Conservation (phyloP, 139 green algal genomes). For the Yamagishiella unicocca region DNA sequence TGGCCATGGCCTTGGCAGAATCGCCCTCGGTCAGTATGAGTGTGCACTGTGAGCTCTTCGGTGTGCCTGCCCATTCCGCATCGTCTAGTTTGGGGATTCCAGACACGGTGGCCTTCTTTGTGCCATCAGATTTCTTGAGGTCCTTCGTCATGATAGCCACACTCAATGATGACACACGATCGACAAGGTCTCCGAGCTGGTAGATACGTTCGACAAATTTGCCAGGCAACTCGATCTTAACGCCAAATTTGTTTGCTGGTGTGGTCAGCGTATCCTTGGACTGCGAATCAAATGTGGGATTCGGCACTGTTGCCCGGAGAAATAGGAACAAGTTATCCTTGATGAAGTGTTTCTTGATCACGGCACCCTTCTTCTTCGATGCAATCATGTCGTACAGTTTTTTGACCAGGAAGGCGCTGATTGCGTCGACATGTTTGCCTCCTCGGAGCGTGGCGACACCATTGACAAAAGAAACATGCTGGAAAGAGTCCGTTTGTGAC, state of each 20-base stretch:
- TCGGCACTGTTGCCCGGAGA: conserved; percentile 70
- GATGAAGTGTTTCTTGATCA: conserved; percentile 52
- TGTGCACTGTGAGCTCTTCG: conserved; percentile 68
- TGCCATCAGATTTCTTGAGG: conserved; percentile 74
- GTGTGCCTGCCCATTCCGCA: conserved; percentile 71
- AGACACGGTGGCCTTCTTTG: conserved; percentile 47
- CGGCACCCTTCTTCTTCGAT: not conserved
- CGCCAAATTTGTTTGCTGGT: conserved; percentile 61
- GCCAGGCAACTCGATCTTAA: conserved; percentile 58
- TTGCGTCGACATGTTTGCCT: conserved; percentile 70
- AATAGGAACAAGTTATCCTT: conserved; percentile 77
- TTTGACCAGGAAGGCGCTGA: conserved; percentile 16
- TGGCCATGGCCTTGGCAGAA: conserved; percentile 73
- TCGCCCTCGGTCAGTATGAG: conserved; percentile 82
- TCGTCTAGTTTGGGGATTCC: conserved; percentile 81
- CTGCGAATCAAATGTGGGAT: conserved; percentile 75
- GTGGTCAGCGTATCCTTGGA: conserved; percentile 76
- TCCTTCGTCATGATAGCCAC: conserved; percentile 62
- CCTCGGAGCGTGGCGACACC: conserved; percentile 69
- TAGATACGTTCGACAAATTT: conserved; percentile 66
- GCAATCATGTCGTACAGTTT: conserved; percentile 36
- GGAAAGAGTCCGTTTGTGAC: conserved; percentile 15
- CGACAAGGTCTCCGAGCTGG: conserved; percentile 52
- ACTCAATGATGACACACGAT: conserved; percentile 58
- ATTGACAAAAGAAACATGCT: conserved; percentile 80